Conservation (phyloP, 1,139 yeast genomes). For the Zygosaccharomyces pseudobailii region DNA sequence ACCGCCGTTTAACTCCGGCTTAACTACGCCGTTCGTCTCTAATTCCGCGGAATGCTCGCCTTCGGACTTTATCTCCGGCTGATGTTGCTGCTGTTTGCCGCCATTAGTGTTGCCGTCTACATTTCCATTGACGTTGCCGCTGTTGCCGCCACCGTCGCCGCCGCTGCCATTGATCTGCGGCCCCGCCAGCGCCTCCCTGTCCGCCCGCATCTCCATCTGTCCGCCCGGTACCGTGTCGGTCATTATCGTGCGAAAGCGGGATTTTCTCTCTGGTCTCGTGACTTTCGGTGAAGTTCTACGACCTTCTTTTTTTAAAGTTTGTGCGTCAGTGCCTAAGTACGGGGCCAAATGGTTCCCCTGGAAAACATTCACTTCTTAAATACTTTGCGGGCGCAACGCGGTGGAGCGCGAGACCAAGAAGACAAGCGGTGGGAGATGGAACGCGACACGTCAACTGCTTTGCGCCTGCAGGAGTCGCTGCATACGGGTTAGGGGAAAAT, state of each 20-base stretch:
- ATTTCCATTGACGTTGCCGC: constrained; percentile 11
- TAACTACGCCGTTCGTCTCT: no score
- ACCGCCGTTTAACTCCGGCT: no score
- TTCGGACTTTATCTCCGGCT: background rate
- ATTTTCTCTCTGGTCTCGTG: constrained; percentile 1
- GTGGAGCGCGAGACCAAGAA: background rate
- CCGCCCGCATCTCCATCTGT: constrained; percentile 2
- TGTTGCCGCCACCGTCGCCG: constrained; percentile 3
- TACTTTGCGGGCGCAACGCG: constrained; percentile 4
- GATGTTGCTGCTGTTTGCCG: constrained; percentile 3
- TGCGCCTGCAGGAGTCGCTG: background rate
- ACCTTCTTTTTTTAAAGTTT: background rate
- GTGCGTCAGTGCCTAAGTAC: constrained; percentile 2
- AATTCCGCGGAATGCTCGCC: no score
- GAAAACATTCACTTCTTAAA: constrained; percentile 5
- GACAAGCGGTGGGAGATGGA: background rate
- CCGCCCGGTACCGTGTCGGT: constrained; percentile 4
- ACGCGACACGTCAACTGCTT: constrained; percentile 6
- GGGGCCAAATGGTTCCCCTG: constrained; percentile 3
- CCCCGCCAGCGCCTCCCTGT: background rate
- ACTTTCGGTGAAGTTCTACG: constrained; percentile 1
- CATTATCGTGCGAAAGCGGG: constrained; percentile 4
- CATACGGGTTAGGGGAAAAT: background rate
- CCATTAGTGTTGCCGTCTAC: constrained; percentile 11
- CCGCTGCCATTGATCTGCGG: background rate